Evolutionary conservation across 345 rosid genomes (phyloP), one percentile per base, ranked within the genome.

Genomic region (Lagerstroemia speciosa): DNA sequence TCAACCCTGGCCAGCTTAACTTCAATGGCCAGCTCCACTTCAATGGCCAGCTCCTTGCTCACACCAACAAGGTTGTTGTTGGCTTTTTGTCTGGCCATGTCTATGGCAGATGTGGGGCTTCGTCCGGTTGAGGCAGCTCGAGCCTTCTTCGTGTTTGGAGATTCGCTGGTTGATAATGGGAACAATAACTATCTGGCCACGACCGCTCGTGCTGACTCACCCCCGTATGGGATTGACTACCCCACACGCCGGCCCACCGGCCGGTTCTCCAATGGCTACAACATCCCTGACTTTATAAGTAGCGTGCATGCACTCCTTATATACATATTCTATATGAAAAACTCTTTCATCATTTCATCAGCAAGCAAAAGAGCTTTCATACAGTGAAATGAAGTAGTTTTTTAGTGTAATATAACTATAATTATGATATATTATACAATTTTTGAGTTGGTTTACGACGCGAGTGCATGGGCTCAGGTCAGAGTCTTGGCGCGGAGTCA

Each of bases 241-340:
- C 97, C 97, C 0, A 84, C 89, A 3, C 82, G 70, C 61, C 72
- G 57, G 22, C 79, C 96, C 32, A 88, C 94, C 0, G 94, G 94
- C 57, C 90, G 92, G 53, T 90, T 90, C 82, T 90, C 90, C 27
- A 88, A 86, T 48, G 92, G 97, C 67, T 69, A 85, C 36, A 83
- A 86, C 85, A 85, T 88, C 37, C 92, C 92, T n/a, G 97, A 86
- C 71, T 46, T 86, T 30, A 83, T 90, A 71, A 86, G 90, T 88
- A 73, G 53, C 24, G 48, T 29, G 14, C 55, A 48, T 48, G 1
- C 57, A 1, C 40, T 37, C 16, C 55, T 29, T 14, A 46, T 41
- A n/a, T n/a, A n/a, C 15, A 19, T 19, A 14, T 33, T 16, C 24
- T 41, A 32, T 67, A 53, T 53, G 3, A 19, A 8, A 3, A n/a